These are phyloP conservation scores for Xylariales sp. DNA, from an alignment of 2,329 filamentous ascomycete species.

Conservation along the genomic window DNA sequence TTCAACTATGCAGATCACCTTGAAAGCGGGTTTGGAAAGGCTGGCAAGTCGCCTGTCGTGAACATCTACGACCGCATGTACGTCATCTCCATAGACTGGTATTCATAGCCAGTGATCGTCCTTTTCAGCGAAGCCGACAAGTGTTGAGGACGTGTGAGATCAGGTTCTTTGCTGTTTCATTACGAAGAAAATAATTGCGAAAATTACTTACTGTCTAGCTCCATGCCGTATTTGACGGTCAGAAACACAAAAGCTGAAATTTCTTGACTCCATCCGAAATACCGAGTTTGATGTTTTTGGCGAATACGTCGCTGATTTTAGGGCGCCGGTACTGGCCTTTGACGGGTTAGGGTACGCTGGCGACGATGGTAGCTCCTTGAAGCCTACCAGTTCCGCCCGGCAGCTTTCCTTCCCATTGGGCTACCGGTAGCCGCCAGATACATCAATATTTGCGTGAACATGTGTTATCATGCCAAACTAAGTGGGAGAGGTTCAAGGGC, in stretches of 20 bases:
- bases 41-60: constrained; percentile 14
- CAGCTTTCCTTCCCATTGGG: neutral
- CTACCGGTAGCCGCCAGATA: neutral
- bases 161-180: neutral
- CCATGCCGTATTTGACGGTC: constrained; percentile 25
- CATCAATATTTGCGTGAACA: too few relatives aligned
- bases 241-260: constrained; percentile 28
- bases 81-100: constrained; percentile 24
- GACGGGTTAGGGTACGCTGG: constrained; percentile 30
- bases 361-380: constrained; percentile 22
- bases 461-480: too few relatives aligned
- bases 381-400: neutral
- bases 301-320: constrained; percentile 21
- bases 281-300: neutral
- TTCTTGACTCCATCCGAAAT: constrained; percentile 21
- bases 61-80: constrained; percentile 25
- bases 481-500: too few relatives aligned
- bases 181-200: neutral
- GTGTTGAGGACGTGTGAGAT: neutral
- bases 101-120: neutral
- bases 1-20: too few relatives aligned
- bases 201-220: constrained; percentile 17
- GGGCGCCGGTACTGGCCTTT: constrained; percentile 26
- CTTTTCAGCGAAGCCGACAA: neutral
- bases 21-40: constrained; percentile 3